These are phyloP conservation scores for Bauhinia variegata DNA, from an alignment of 306 rosid species.

Conservation along the genomic window DNA sequence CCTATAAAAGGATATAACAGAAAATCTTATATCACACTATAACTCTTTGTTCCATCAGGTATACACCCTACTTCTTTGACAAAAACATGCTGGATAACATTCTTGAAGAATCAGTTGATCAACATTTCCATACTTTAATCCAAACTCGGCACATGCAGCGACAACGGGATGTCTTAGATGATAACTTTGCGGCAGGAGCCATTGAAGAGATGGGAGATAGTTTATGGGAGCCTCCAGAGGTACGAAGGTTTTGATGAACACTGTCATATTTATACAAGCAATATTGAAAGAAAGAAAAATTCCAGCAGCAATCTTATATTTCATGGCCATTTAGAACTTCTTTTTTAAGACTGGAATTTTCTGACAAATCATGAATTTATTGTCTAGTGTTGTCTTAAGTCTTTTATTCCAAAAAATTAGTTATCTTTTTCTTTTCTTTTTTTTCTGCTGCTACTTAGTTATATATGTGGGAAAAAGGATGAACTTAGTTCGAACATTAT, in stretches of 20 bases:
- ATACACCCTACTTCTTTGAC: conserved; percentile 73
- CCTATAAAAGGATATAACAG: conserved; percentile 1
- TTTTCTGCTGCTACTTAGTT: too few relatives aligned
- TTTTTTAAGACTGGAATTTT: too few relatives aligned
- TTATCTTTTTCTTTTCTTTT: too few relatives aligned
- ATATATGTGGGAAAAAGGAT: too few relatives aligned
- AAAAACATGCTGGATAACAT: conserved; percentile 69
- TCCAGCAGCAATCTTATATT: too few relatives aligned
- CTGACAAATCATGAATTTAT: too few relatives aligned
- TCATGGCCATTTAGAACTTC: neutral
- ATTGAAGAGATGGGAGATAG: conserved; percentile 65
- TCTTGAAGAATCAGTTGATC: conserved; percentile 73
- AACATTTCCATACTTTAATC: conserved; percentile 61
- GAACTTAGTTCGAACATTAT: neutral
- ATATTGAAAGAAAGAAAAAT: neutral
- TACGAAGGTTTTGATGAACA: conserved; percentile 24
- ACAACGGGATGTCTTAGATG: conserved; percentile 59
- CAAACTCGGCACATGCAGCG: conserved; percentile 74
- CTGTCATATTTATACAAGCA: neutral
- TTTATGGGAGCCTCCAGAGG: conserved; percentile 71
- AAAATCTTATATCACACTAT: conserved; percentile 27
- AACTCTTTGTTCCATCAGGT: conserved; percentile 50
- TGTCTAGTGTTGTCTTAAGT: too few relatives aligned
- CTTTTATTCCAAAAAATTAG: too few relatives aligned
- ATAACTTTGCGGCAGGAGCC: conserved; percentile 55